These are phyloP conservation scores for Penicillium sp. DNA, from an alignment of 2,329 filamentous ascomycete species.

Conservation along the genomic window DNA sequence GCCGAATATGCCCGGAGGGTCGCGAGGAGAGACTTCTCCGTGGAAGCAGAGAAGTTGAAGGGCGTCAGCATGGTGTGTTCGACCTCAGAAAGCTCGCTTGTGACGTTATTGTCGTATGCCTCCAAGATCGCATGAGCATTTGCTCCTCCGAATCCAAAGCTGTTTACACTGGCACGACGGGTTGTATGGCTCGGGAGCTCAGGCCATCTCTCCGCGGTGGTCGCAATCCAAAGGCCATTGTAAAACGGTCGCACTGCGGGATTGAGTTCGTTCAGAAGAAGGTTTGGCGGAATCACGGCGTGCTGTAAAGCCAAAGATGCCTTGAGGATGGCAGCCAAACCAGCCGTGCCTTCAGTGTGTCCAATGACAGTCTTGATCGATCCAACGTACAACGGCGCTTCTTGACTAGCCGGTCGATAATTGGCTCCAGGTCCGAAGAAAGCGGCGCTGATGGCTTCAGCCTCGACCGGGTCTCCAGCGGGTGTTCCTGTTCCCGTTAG, in stretches of 20 bases:
- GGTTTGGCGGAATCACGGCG: conserved; percentile 29
- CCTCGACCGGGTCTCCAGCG: conserved; percentile 24
- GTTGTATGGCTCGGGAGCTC: conserved; percentile 14
- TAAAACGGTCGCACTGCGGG: conserved; percentile 22
- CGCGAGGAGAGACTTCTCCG: conserved; percentile 15
- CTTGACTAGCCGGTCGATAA: conserved; percentile 4
- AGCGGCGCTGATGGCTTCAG: conserved; percentile 20
- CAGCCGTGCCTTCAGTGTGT: conserved; percentile 34
- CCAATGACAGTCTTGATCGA: conserved; percentile 33
- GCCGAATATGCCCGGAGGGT: conserved; percentile 9
- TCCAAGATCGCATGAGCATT: conserved; percentile 42
- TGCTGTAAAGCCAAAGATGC: conserved; percentile 40
- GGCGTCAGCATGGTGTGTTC: conserved; percentile 1
- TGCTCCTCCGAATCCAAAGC: conserved; percentile 43
- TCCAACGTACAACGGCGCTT: conserved; percentile 25
- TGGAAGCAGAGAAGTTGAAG: conserved; percentile 23
- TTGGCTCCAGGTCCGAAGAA: conserved; percentile 16
- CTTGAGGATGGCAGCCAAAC: conserved; percentile 34
- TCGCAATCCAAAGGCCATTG: conserved; percentile 22
- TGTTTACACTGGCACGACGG: conserved; percentile 43
- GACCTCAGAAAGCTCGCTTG: neutral
- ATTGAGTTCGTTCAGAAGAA: conserved; percentile 28
- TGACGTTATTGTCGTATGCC: conserved; percentile 5
- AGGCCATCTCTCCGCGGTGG: conserved; percentile 22
- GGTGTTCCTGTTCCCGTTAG: conserved; percentile 17